Percentiles rank a stretch among this genome's conserved stretches.
Conservation (phyloP, 495 filamentous ascomycete genomes). For the Hyaloscypha hepaticicola region DNA sequence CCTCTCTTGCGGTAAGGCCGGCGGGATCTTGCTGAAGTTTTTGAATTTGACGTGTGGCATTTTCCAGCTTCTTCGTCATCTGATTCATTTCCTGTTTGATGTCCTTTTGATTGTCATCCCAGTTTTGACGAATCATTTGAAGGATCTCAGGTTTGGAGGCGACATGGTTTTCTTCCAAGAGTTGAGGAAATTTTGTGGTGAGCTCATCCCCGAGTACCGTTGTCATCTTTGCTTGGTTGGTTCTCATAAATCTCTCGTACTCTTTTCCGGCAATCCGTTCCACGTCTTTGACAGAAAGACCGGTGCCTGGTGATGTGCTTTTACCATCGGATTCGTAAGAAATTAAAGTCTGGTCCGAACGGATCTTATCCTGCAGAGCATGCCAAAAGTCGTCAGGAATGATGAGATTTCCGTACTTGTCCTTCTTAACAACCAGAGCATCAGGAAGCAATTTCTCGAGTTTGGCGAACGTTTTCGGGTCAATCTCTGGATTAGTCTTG, state of each 20-base stretch:
- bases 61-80: slow-evolving; percentile 29
- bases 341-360: slow-evolving; percentile 16
- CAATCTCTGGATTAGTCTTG: slow-evolving; percentile 22
- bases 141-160: slow-evolving; percentile 25
- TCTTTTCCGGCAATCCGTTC: slow-evolving; percentile 12
- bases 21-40: slow-evolving; percentile 12
- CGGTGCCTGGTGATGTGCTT: background rate
- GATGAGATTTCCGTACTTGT: slow-evolving; percentile 41
- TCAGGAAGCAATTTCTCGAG: slow-evolving; percentile 41
- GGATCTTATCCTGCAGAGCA: slow-evolving; percentile 40
- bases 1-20: slow-evolving; percentile 20
- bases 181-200: slow-evolving; percentile 14
- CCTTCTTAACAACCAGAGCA: slow-evolving; percentile 38
- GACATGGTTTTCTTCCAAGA: slow-evolving; percentile 18
- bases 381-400: slow-evolving; percentile 56
- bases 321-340: background rate
- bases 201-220: slow-evolving; percentile 12
- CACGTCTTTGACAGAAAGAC: slow-evolving; percentile 2
- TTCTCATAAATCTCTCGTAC: slow-evolving; percentile 18
- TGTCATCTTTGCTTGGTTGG: slow-evolving; percentile 18
- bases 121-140: slow-evolving; percentile 23
- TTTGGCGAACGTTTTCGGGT: slow-evolving; percentile 29
- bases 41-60: slow-evolving; percentile 7
- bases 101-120: slow-evolving; percentile 29
- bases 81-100: slow-evolving; percentile 30